Evolutionary conservation across 495 filamentous ascomycete genomes (phyloP), one percentile per base, ranked within the genome.

Genomic region (Pseudomonodictys pantanalensis): DNA sequence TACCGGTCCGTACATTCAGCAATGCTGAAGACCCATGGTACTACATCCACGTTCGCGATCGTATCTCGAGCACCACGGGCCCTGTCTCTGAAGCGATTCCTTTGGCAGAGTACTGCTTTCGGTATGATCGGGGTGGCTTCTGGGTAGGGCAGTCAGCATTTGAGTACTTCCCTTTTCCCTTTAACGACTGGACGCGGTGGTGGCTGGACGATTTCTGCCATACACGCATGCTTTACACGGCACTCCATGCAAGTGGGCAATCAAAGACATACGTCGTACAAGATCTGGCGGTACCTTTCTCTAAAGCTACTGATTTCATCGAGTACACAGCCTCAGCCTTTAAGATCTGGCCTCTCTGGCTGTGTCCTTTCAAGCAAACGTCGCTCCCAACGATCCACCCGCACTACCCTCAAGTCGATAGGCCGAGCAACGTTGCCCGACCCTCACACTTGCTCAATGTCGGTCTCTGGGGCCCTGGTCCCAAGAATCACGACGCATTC

Each of bases 81-180:
- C 66, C 75, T 3, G 48, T 63, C 5, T 69, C 58, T 20, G 79
- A 85, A 38, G 68, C 70, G 22, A 78, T 84, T 33, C 83, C 83
- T 11, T 66, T 84, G 9, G 73, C 71, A 5, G 81, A 85, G 29
- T 85, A 86, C 55, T 75, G 83, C 28, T 85, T 86, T 67, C 79
- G 83, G 1, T 85, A 86, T 65, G 83, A 86, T 60, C 79, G 83
- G 2, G 83, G 83, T 18, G 81, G 75, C 7, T 86, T 85, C 66
- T 85, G 82, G 73, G 78, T 83, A n/a, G 80, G 81, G 29, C 58
- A 66, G 23, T 76, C 76, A 5, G 81, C 79, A 12, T 85, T 81
- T 67, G 56, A 70, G 1, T 85, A 84, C 65, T 82, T 85, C 68
- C 12, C 23, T n/a, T 68, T 75, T 18, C 83, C 83, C 2, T 84